Percentiles rank a stretch among this genome's conserved stretches.
phyloP scores from a whole-genome alignment of 129 eudicot species.

The Pulicaria dysenterica region DNA sequence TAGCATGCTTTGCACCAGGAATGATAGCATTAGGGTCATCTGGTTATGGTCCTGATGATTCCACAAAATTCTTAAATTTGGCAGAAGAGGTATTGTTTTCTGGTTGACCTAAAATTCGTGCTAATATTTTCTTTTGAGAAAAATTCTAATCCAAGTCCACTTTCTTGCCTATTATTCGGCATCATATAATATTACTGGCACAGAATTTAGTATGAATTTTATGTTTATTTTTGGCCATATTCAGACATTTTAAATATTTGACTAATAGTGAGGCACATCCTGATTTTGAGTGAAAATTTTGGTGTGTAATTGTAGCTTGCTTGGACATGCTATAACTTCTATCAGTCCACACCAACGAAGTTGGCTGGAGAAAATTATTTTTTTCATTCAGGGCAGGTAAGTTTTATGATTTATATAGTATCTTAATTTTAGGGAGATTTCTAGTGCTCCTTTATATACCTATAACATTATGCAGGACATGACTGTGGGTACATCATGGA shows the following conservation, averaged over 20 bases:
- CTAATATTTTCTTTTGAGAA: background rate
- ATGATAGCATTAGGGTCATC: conserved; percentile 94
- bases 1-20: conserved; percentile 99
- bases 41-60: conserved; percentile 80
- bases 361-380: conserved; percentile 98
- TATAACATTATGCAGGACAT: conserved; percentile 64
- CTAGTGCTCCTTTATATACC: background rate
- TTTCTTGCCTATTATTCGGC: background rate
- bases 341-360: conserved; percentile 96
- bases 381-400: conserved; percentile 88
- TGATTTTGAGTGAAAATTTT: conserved; percentile 24
- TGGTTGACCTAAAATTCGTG: conserved; percentile 8
- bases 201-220: background rate
- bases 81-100: conserved; percentile 83
- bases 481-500: conserved; percentile 99
- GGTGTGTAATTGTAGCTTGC: conserved; percentile 71
- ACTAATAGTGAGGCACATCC: background rate
- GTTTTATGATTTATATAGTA: conserved; percentile 10
- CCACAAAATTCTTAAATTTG: conserved; percentile 63
- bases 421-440: background rate
- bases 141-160: background rate
- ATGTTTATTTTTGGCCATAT: background rate
- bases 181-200: background rate
- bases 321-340: conserved; percentile 98
- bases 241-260: background rate